Base-by-base conservation (phyloP, 2,329 filamentous ascomycete species). In the Aspergillus candidus region DNA sequence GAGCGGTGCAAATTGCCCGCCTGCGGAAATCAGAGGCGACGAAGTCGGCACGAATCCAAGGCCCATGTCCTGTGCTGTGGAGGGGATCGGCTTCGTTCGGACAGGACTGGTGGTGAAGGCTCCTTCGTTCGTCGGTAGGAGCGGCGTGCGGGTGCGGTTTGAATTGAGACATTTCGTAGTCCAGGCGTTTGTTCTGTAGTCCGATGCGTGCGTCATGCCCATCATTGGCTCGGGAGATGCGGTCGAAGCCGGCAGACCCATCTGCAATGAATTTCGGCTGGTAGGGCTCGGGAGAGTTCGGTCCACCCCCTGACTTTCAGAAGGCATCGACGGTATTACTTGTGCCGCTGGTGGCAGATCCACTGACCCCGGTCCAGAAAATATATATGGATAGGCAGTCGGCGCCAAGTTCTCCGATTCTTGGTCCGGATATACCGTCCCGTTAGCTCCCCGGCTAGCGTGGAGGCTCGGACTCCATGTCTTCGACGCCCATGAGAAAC, bases 271-370 rank as follows among this genome's bases (percentile, higher is more conserved):
- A 45, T 48, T 51, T 29, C 59, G 58, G 27, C 52, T 58, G 17
- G 57, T 54, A 29, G 64, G 63, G 29, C 58, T 65, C 27, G 68
- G 67, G 18, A 70, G 55, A 8, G 56, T 67, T 37, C 68, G 58
- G 41, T 66, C 64, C 35, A 57, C 46, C 2, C 52, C 55, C 15
- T 62, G 50, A 18, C 47, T 43, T 30, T 58, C 53, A 22, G 58
- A 47, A 17, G 58, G 40, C 10, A 58, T 34, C 32, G 55, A 51
- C 18, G 52, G 43, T 34, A 57, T 54, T 12, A 50, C 38, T 30
- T 57, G 50, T 5, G 56, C 55, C 14, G 58, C 40, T 13, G 61
- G 54, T 5, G 59, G 46, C 11, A 56, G 43, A 32, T 65, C 65
- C 27, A 49, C 49, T 17, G 59, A 50, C 32, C 44, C 51, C 17